Evolutionary conservation across 2,329 filamentous ascomycete species (phyloP).

Genomic region (Aureobasidium sp.): DNA sequence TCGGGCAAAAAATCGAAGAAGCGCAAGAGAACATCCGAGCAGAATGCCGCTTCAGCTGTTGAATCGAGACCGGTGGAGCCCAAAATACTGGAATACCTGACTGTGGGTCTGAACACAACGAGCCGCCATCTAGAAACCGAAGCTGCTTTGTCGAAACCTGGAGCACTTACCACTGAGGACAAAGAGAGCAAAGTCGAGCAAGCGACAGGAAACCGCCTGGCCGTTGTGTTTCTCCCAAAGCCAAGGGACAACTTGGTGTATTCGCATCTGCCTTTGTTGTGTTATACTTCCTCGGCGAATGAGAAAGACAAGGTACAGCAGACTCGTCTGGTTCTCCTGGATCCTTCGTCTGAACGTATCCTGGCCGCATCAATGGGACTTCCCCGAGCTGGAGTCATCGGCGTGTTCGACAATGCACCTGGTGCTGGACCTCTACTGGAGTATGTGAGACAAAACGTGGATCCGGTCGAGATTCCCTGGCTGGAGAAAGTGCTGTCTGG

Average conservation of each 20-base stretch:
- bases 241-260: constrained; percentile 13
- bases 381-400: constrained; percentile 13
- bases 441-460: constrained; percentile 10
- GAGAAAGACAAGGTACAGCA: neutral
- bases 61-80: constrained; percentile 26
- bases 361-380: constrained; percentile 10
- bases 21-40: constrained; percentile 17
- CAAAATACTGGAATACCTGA: constrained; percentile 48
- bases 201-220: neutral
- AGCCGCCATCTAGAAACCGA: constrained; percentile 49
- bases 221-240: constrained; percentile 21
- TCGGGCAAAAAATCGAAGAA: constrained; percentile 20
- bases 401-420: constrained; percentile 11
- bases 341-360: constrained; percentile 7
- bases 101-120: constrained; percentile 58
- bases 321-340: constrained; percentile 13
- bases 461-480: constrained; percentile 6
- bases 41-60: neutral
- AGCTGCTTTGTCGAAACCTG: constrained; percentile 19
- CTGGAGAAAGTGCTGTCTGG: neutral
- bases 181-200: neutral
- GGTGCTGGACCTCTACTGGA: constrained; percentile 1
- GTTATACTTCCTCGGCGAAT: constrained; percentile 8
- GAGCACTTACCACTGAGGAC: neutral
- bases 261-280: constrained; percentile 14